These are phyloP conservation scores for Hymenoscyphus scutula DNA, from an alignment of 2,329 filamentous ascomycete genomes.

Conservation along the genomic window DNA sequence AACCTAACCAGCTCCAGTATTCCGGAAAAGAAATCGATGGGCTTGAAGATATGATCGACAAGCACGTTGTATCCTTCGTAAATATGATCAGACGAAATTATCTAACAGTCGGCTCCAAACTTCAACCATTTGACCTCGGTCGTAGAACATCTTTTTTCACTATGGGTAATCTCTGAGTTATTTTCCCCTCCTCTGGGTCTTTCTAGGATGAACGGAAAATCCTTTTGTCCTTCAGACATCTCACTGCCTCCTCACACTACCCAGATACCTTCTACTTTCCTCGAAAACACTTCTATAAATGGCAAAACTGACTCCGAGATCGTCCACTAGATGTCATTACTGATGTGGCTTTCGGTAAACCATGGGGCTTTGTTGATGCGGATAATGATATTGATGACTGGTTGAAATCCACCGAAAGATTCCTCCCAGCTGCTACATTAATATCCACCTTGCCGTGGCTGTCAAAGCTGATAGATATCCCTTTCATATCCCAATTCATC, in stretches of 20 bases:
- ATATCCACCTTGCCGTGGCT: constrained; percentile 10
- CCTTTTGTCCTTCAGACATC: no score
- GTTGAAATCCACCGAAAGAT: not conserved
- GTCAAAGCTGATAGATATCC: constrained; percentile 2
- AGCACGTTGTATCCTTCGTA: constrained; percentile 46
- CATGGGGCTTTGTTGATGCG: constrained; percentile 49
- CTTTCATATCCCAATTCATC: constrained; percentile 6
- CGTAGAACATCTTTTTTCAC: constrained; percentile 52
- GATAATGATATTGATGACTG: constrained; percentile 41
- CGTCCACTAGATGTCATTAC: constrained; percentile 50
- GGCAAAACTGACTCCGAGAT: no score
- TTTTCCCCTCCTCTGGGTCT: no score
- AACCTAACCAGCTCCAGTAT: constrained; percentile 40
- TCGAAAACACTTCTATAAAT: no score
- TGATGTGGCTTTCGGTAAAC: constrained; percentile 49
- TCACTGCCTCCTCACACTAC: no score
- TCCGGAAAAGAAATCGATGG: constrained; percentile 50
- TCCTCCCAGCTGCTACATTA: not conserved
- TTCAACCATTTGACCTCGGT: constrained; percentile 47
- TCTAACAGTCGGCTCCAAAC: constrained; percentile 38
- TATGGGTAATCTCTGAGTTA: no score
- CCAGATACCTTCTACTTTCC: no score
- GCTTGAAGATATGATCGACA: constrained; percentile 49
- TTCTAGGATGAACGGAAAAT: no score
- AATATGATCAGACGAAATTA: constrained; percentile 50